phyloP scores from a whole-genome alignment of 1,139 yeast genomes.

The Debaryomycetaceae sp. region DNA sequence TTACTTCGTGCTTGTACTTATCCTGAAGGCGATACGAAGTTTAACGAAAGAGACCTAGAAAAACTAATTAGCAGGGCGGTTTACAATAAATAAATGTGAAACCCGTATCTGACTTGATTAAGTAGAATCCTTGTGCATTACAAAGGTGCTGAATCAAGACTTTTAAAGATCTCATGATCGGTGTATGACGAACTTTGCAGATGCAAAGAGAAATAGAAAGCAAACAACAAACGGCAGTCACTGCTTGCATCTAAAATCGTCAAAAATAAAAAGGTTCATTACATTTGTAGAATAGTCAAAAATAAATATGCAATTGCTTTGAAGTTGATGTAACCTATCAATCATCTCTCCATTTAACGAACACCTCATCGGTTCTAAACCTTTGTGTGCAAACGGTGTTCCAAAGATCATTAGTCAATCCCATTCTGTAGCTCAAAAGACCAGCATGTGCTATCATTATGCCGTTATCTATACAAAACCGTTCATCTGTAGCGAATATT shows the following conservation, averaged over 20 bases:
- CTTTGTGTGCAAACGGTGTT: conserved; percentile 90
- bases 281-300: not conserved
- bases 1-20: conserved; percentile 34
- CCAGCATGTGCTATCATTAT: conserved; percentile 99
- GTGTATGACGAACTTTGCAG: not conserved
- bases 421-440: conserved; percentile 78
- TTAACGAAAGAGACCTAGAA: conserved; percentile 3
- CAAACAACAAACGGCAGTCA: not conserved
- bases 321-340: conserved; percentile 11
- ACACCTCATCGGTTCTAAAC: conserved; percentile 90
- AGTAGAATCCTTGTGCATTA: conserved; percentile 1
- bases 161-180: not conserved
- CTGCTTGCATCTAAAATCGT: not conserved
- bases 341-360: conserved; percentile 81
- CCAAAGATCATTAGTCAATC: conserved; percentile 55
- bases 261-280: not conserved
- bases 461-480: conserved; percentile 96
- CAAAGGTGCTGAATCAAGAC: not conserved
- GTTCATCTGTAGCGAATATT: conserved; percentile 90
- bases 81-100: conserved; percentile 15
- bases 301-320: not conserved
- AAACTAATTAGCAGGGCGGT: conserved; percentile 1
- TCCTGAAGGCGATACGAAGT: conserved; percentile 1
- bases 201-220: not conserved
- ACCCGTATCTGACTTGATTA: conserved; percentile 36